Evolutionary conservation across 1,284 basidiomycete genomes (phyloP), one percentile per base, ranked within the genome.

Genomic region (Fomitopsis betulina): DNA sequence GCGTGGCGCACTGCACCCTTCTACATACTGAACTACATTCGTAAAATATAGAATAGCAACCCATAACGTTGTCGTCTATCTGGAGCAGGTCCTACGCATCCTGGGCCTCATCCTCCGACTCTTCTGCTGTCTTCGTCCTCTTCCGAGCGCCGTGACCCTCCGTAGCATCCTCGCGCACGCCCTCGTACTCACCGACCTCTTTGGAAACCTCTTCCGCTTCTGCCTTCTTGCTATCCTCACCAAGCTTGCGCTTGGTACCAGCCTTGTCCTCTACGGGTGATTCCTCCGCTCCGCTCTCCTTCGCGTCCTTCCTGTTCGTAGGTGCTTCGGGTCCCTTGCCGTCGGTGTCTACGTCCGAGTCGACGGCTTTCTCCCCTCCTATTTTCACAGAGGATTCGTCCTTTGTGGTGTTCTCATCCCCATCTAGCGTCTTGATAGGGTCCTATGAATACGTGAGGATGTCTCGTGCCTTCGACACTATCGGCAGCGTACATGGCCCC

Each of bases 401-500:
- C 12, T 51, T 52, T 23, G 35, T 55, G 8, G 54, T 42, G 19
- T 21, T 52, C 0, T 56, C 38, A 17, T 54, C 58, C 17, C 60
- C 63, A 13, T 62, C 65, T 5, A 69, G 56, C 3, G 62, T 58
- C 55, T 73, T 72, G 12, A 72, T 57, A 3, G 70, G 68, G 51
- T 73, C 69, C 71, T 73, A 50, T 0, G 8, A 5, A 50, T n/a
- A 54, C 39, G 54, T 32, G 6, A 30, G 30, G 2, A 19, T n/a
- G 23, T 38, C 12, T 15, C 1, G 2, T 7, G 10, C 19, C 0
- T 5, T 10, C 37, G 0, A 63, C 35, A 12, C 12, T 12, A 12
- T n/a, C 9, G 5, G 35, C 35, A 15, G 8, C 72, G 60, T 52
- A 74, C 73, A 62, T 75, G 73, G 6, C 73, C 70, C 71, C 72